Evolutionary conservation across 2,329 filamentous ascomycete species (phyloP).

Genomic region (Canariomyces notabilis): DNA sequence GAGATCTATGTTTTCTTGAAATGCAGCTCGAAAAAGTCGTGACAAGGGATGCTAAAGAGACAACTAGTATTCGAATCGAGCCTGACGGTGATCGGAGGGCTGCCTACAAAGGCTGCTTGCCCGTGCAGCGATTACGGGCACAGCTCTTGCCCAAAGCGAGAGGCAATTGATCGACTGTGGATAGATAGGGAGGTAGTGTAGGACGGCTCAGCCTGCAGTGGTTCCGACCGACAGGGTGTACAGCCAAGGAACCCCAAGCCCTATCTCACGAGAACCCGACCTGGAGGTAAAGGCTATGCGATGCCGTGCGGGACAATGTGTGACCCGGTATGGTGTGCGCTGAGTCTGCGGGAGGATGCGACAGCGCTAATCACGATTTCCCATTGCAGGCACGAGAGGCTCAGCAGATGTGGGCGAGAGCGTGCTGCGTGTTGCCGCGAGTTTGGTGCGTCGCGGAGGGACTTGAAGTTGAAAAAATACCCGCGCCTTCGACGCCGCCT

Average conservation of each 20-base stretch:
- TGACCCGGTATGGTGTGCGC: constrained; percentile 10
- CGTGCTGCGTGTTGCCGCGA: constrained; percentile 13
- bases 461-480: too few species aligned
- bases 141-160: neutral
- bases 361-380: constrained; percentile 23
- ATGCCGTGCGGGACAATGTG: constrained; percentile 7
- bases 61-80: constrained; percentile 1
- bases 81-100: neutral
- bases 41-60: constrained; percentile 8
- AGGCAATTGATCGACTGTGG: neutral
- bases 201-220: constrained; percentile 2
- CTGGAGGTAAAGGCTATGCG: neutral
- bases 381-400: constrained; percentile 24
- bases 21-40: constrained; percentile 13
- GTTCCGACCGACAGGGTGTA: constrained; percentile 6
- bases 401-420: constrained; percentile 10
- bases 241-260: constrained; percentile 6
- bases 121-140: too few species aligned
- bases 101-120: neutral
- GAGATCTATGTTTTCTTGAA: constrained; percentile 10
- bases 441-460: neutral
- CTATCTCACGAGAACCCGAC: constrained; percentile 9
- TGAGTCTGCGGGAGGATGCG: constrained; percentile 18
- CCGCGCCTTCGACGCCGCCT: constrained; percentile 15
- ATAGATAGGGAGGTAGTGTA: neutral